These are phyloP conservation scores for Rhizodiscina lignyota DNA, from an alignment of 495 filamentous ascomycete genomes.

Conservation along the genomic window DNA sequence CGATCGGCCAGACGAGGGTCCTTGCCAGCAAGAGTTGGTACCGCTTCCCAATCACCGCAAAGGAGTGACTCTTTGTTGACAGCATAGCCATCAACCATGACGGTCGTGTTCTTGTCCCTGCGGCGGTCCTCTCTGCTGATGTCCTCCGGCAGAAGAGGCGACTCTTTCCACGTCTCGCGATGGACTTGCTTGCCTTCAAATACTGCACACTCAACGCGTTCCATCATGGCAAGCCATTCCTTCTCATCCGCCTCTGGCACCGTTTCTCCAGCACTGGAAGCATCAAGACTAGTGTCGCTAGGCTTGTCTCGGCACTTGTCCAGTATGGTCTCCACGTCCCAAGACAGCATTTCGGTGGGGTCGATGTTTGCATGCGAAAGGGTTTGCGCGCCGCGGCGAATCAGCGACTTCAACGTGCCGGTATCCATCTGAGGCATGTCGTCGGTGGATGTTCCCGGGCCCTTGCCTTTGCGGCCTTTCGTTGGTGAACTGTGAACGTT, in stretches of 20 bases:
- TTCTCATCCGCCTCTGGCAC: slow-evolving; percentile 36
- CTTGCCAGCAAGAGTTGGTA: slow-evolving; percentile 39
- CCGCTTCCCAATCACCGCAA: slow-evolving; percentile 37
- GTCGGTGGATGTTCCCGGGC: slow-evolving; percentile 14
- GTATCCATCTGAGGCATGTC: slow-evolving; percentile 35
- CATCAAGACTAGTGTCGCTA: slow-evolving; percentile 23
- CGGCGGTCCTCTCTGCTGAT: slow-evolving; percentile 32
- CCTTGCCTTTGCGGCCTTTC: slow-evolving; percentile 6
- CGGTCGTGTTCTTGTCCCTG: slow-evolving; percentile 40
- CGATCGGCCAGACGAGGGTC: slow-evolving; percentile 35
- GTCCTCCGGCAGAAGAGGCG: slow-evolving; percentile 24
- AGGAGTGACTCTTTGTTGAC: slow-evolving; percentile 41
- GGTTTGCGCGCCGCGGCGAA: slow-evolving; percentile 41
- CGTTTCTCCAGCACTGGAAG: too few species aligned
- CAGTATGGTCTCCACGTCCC: too few species aligned
- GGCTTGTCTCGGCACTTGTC: slow-evolving; percentile 39
- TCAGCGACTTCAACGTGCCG: slow-evolving; percentile 36
- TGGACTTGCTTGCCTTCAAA: slow-evolving; percentile 39
- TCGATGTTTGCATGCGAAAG: too few species aligned
- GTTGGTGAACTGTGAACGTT: slow-evolving; percentile 34
- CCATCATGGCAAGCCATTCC: slow-evolving; percentile 40
- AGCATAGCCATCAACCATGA: slow-evolving; percentile 41
- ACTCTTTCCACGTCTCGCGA: slow-evolving; percentile 15
- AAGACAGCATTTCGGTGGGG: too few species aligned
- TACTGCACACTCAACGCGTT: slow-evolving; percentile 40